Percentiles rank a stretch among this genome's conserved stretches.
Conservation (phyloP, 2,329 filamentous ascomycete genomes). For the Monosporascus sp. region DNA sequence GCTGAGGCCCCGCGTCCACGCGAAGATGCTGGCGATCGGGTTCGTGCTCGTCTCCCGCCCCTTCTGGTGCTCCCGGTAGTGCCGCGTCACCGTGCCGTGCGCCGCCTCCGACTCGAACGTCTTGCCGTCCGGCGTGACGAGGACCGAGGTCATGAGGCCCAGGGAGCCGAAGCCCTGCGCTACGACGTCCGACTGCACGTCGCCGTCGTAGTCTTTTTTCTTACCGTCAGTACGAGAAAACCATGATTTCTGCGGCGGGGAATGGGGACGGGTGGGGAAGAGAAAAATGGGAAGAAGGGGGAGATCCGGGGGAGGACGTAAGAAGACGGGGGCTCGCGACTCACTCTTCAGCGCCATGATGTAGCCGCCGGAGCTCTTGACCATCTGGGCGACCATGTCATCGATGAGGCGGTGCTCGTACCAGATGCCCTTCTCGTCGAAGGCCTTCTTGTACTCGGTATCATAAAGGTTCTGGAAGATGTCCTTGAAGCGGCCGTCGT, state of each 20-base stretch:
- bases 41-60: conserved; percentile 96
- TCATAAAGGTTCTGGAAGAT: conserved; percentile 98
- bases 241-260: conserved; percentile 1
- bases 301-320: no score
- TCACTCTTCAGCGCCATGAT: conserved; percentile 97
- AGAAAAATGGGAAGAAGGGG: not conserved
- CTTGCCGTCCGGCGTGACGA: conserved; percentile 94
- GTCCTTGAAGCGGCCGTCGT: conserved; percentile 98
- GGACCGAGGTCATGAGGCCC: conserved; percentile 95
- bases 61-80: conserved; percentile 99
- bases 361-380: conserved; percentile 95
- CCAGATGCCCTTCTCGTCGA: conserved; percentile 92
- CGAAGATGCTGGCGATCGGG: conserved; percentile 98
- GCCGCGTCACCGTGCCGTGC: conserved; percentile 95
- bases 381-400: conserved; percentile 99
- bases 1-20: conserved; percentile 91
- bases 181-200: conserved; percentile 97
- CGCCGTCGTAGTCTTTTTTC: conserved; percentile 85
- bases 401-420: conserved; percentile 99
- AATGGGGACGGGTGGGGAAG: not conserved
- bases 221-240: conserved; percentile 12
- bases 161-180: conserved; percentile 97
- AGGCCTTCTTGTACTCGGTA: conserved; percentile 75
- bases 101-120: conserved; percentile 97
- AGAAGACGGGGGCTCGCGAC: conserved; percentile 24